These are phyloP conservation scores for Fusarium sororula DNA, from an alignment of 2,329 filamentous ascomycete genomes.

Conservation along the genomic window DNA sequence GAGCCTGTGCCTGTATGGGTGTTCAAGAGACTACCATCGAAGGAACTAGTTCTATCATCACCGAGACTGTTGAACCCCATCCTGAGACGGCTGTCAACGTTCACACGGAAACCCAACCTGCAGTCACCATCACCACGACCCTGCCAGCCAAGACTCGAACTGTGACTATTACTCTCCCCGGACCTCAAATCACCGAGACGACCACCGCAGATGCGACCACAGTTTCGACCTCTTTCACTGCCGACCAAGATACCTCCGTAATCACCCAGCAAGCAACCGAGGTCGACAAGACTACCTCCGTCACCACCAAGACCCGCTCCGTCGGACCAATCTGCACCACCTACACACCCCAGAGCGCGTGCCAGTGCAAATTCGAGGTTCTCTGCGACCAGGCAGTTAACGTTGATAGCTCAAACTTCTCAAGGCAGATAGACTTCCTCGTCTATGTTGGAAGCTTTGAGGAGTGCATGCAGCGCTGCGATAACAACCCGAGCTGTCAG, in stretches of 20 bases:
- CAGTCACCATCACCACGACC: not conserved
- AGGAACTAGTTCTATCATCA: not conserved
- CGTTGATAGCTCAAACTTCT: fast-evolving
- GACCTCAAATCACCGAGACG: not conserved
- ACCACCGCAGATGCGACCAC: not conserved
- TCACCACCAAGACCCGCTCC: not conserved
- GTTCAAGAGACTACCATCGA: not conserved
- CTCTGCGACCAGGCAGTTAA: fast-evolving
- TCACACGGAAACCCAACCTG: not conserved
- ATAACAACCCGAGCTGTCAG: not conserved
- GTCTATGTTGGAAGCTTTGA: not conserved
- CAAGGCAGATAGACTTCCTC: not conserved
- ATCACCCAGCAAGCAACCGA: not conserved
- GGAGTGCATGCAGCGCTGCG: not conserved
- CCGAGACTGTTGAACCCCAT: not conserved
- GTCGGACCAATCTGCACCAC: not conserved
- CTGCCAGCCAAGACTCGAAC: not conserved
- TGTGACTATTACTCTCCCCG: not conserved
- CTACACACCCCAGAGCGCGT: not conserved
- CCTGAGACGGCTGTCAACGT: not conserved
- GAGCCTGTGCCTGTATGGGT: not conserved
- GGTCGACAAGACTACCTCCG: not conserved
- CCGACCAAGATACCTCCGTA: fast-evolving
- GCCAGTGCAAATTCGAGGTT: not conserved
- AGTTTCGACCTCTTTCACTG: fast-evolving